Evolutionary conservation across 352 stramenopile species (phyloP), one percentile per base, ranked within the genome.

Genomic region (Nothophytophthora sp.): DNA sequence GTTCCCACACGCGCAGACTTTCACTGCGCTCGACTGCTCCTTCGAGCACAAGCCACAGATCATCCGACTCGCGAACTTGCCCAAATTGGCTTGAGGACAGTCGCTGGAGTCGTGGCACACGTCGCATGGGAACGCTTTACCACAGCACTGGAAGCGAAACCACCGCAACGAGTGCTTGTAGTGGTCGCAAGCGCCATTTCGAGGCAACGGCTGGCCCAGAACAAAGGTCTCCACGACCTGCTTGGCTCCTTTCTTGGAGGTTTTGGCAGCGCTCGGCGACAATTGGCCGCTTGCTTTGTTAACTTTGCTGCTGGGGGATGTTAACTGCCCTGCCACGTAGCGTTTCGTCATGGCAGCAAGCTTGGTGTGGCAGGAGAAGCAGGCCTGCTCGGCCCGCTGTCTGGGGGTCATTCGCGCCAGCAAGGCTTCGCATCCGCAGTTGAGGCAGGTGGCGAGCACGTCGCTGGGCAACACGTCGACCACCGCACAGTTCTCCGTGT

Each of bases 111-210:
- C 78, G 50, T 94, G 84, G 42, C 84, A 94, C 18, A 92, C 80
- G 50, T 94, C 84, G 39, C 84, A 94, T 0, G 81, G 73, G 44
- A 91, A 90, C 10, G 73, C 70, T 46, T 90, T 92, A n/a, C 82
- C 82, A 35, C 84, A 94, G 64, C 84, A 94, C 47, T 92, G 84
- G 56, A 94, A 94, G 18, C 81, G 73, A 58, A 94, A 91, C 84
- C 84, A 94, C 5, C 84, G 81, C 13, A 75, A 54, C 33, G 84
- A 95, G 48, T 90, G 76, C 40, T 79, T 80, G 52, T 92, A 95
- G 60, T 95, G 84, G 13, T 88, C 71, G 24, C 84, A 95, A 27
- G 49, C 62, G 40, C 84, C 84, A 33, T 88, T 85, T 38, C 69
- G 70, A 19, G 84, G 84, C 50, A 95, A 44, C 15, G 81, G 78